Evolutionary conservation across 495 filamentous ascomycete genomes (phyloP), one percentile per base, ranked within the genome.

Genomic region (Talaromyces ruber): DNA sequence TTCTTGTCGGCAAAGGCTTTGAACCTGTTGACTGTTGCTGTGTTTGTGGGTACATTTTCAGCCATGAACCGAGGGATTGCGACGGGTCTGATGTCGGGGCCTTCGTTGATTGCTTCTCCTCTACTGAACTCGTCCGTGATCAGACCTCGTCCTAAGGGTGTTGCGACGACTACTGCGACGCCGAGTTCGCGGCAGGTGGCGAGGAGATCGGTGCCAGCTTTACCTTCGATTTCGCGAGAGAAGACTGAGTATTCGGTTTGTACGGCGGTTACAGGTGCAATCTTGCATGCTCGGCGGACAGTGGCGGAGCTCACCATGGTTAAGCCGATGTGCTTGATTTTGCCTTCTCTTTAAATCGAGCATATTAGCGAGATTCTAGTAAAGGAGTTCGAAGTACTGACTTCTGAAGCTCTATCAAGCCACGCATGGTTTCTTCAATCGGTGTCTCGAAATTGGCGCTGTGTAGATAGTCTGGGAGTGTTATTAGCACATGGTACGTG

Each of bases 181-280:
- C 79, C 78, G 34, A 79, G 71, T 47, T 86, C 65, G 54, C 72
- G 72, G 57, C 71, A 81, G 2, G 84, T 80, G 4, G 74, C 67
- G 0, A 88, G 69, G 1, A 87, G 70, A 29, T 70, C 59, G 1
- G 25, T 79, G 74, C n/a, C 81, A 62, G 1, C 72, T 64, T 2
- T 65, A n/a, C 63, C 69, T 68, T 89, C 84, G 56, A 88, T 83
- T 6, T 85, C 82, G 21, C 80, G 76, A 6, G 57, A 59, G 24
- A 76, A 75, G 30, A 75, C 68, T 11, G 72, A 72, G 50, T 71
- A 82, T 65, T 81, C 80, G 2, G 77, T 59, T 60, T 84, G 78
- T n/a, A 72, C 70, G 7, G 79, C 76, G 8, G 68, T 64, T 57
- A 71, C 66, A 6, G 71, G 70, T 14, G 67, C 69, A 24, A 80